These are phyloP conservation scores for Eucalyptus pauciflora DNA, from an alignment of 345 rosid genomes.

Conservation along the genomic window DNA sequence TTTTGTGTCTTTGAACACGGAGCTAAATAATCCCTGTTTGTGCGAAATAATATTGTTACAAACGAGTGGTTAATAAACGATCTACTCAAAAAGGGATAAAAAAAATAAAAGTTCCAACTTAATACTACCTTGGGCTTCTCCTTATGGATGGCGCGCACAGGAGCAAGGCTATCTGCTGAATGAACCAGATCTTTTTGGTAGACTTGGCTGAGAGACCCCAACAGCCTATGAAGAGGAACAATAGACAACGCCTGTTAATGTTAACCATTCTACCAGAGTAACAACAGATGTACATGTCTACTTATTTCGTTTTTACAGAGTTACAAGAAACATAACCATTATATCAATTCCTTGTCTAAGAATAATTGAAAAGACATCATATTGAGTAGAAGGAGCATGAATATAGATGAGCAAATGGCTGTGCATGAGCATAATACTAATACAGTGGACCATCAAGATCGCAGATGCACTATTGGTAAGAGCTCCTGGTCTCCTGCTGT, in stretches of 20 bases:
- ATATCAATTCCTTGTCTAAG: neutral
- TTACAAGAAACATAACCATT: neutral
- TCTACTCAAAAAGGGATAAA: neutral
- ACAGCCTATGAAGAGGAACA: constrained; percentile 27
- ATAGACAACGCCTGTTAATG: neutral
- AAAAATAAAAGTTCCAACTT: neutral
- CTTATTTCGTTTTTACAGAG: neutral
- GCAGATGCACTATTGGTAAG: neutral
- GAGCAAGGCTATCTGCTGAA: constrained; percentile 21
- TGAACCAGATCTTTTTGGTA: constrained; percentile 27
- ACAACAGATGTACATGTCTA: neutral
- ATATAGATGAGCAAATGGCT: neutral
- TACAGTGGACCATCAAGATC: neutral
- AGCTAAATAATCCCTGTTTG: constrained; percentile 69
- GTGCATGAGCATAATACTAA: neutral
- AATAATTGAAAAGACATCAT: neutral
- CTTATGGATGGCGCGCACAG: constrained; percentile 22
- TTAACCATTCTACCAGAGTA: neutral
- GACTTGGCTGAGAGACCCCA: constrained; percentile 41
- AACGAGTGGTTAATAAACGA: neutral
- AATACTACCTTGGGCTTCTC: constrained; percentile 69
- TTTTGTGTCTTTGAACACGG: constrained; percentile 52
- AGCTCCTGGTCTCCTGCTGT: neutral
- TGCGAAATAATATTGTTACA: neutral
- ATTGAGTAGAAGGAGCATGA: neutral